A percentile compares a stretch with the other conserved stretches of the same genome.
These are phyloP conservation scores for Lathyrus oleraceus DNA, from an alignment of 306 rosid genomes.

Conservation along the genomic window DNA sequence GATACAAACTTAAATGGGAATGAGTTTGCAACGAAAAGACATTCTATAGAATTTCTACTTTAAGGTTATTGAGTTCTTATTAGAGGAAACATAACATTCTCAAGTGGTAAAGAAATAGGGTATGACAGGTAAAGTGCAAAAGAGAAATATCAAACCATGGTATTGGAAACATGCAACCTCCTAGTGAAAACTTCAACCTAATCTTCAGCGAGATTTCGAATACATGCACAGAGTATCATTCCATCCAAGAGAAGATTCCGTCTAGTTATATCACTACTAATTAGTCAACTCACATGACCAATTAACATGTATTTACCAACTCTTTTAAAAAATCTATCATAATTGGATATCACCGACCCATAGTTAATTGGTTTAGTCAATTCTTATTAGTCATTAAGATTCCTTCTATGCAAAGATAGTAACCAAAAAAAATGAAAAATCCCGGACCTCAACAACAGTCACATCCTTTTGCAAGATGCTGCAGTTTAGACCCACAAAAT, in stretches of 20 bases:
- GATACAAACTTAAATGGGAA: conserved; percentile 6
- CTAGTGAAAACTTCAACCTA: background rate
- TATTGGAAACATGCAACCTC: conserved; percentile 8
- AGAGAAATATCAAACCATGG: conserved; percentile 22
- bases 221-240: conserved; percentile 12
- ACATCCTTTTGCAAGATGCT: conserved; percentile 30
- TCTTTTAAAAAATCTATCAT: conserved; percentile 11
- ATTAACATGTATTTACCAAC: conserved; percentile 7
- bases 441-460: conserved; percentile 16
- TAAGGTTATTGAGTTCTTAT: conserved; percentile 17
- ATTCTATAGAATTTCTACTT: conserved; percentile 10
- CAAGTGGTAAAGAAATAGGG: background rate
- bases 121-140: conserved; percentile 16
- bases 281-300: conserved; percentile 8
- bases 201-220: background rate
- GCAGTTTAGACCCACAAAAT: conserved; percentile 16
- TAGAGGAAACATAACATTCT: conserved; percentile 21
- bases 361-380: conserved; percentile 19
- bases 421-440: background rate
- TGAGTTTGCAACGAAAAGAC: background rate
- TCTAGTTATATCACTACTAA: background rate
- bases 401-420: conserved; percentile 1
- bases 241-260: conserved; percentile 7
- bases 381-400: background rate
- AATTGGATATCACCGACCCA: conserved; percentile 4